Conservation (phyloP, 768 basidiomycete genomes). For the Leucogyrophana mollusca region DNA sequence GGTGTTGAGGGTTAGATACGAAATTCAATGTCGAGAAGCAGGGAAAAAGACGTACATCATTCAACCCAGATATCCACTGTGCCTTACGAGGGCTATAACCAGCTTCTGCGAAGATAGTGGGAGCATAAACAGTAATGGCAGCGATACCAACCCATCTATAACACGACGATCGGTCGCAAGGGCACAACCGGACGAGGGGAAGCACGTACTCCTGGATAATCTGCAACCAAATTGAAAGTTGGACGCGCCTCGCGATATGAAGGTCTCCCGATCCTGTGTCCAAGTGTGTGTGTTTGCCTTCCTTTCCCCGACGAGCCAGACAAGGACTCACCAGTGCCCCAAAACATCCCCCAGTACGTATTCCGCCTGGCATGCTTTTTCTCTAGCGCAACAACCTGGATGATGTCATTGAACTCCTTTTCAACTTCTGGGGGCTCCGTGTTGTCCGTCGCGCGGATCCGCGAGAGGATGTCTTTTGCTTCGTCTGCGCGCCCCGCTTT, state of each 20-base stretch:
- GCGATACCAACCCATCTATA: constrained; percentile 44
- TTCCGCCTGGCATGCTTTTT: constrained; percentile 38
- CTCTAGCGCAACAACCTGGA: constrained; percentile 38
- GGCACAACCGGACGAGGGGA: not conserved
- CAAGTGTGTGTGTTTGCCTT: not conserved
- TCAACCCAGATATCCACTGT: constrained; percentile 45
- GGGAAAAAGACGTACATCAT: constrained; percentile 29
- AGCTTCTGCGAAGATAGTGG: constrained; percentile 43
- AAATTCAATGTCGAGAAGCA: too few relatives aligned
- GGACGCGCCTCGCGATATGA: constrained; percentile 41
- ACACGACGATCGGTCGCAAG: not conserved
- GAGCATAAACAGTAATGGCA: constrained; percentile 45
- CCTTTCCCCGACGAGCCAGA: not conserved
- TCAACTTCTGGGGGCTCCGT: constrained; percentile 16
- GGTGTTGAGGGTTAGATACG: too few relatives aligned
- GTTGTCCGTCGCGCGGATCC: constrained; percentile 29
- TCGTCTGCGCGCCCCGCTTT: constrained; percentile 39
- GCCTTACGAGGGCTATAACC: constrained; percentile 42
- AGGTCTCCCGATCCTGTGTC: constrained; percentile 32
- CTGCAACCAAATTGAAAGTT: constrained; percentile 44
- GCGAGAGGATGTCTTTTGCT: constrained; percentile 34
- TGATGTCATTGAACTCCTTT: constrained; percentile 37
- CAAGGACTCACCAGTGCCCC: constrained; percentile 33
- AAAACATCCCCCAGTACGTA: constrained; percentile 44
- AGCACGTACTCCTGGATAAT: constrained; percentile 40